phyloP scores from a whole-genome alignment of 495 filamentous ascomycete genomes.

The Lepraria neglecta region DNA sequence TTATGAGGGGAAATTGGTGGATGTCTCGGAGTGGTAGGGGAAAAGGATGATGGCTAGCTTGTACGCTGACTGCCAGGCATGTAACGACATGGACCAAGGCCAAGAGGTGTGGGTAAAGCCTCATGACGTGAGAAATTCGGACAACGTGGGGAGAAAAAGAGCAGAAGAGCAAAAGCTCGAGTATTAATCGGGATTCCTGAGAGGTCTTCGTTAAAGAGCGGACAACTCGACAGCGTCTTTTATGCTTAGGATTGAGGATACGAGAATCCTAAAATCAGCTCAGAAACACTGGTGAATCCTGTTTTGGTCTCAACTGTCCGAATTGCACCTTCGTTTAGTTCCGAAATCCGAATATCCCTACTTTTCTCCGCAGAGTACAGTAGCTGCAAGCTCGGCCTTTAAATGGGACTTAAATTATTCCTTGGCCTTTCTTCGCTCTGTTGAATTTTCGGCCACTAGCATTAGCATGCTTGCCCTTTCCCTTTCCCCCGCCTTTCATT shows the following conservation, averaged over 20 bases:
- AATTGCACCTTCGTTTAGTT: background rate
- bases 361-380: background rate
- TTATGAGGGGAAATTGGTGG: background rate
- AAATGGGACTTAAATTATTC: background rate
- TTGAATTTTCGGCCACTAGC: background rate
- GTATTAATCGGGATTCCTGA: too few relatives aligned
- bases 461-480: background rate
- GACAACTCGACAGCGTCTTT: background rate
- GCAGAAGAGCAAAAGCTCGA: too few relatives aligned
- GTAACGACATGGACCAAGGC: background rate
- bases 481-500: background rate
- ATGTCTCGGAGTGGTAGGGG: background rate
- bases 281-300: background rate
- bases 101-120: background rate
- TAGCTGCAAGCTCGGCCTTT: background rate
- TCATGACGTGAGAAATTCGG: background rate
- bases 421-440: background rate
- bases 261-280: background rate
- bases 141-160: background rate
- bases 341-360: background rate
- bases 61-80: background rate
- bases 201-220: background rate
- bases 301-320: background rate
- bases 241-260: background rate
- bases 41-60: background rate